A percentile compares a stretch with the other conserved stretches of the same genome.
phyloP scores from a whole-genome alignment of 306 rosid species.

The Lablab purpureus region DNA sequence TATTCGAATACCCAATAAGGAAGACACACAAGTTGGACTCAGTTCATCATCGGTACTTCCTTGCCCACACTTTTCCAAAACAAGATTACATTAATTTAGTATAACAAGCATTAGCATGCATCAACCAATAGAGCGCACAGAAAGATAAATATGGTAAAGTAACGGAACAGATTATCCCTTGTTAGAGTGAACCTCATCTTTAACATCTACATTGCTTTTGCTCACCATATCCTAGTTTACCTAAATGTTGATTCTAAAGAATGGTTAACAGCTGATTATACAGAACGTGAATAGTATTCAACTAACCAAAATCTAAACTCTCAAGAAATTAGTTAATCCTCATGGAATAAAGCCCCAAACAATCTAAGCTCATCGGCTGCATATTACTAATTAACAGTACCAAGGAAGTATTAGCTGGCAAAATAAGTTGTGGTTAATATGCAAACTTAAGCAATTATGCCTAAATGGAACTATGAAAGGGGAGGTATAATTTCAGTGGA shows the following conservation, averaged over 20 bases:
- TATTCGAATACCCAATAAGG: constrained; percentile 79
- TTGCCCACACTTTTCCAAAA: constrained; percentile 87
- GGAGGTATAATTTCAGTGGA: constrained; percentile 29
- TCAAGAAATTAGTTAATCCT: constrained; percentile 1
- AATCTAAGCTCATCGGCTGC: neutral
- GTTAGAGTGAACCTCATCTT: constrained; percentile 72
- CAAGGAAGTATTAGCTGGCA: constrained; percentile 29
- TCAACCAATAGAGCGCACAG: constrained; percentile 42
- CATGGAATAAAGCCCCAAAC: neutral
- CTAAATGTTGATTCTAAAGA: constrained; percentile 71
- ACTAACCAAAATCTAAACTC: constrained; percentile 20
- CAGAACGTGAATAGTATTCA: constrained; percentile 37
- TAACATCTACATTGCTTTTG: constrained; percentile 72
- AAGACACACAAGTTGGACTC: constrained; percentile 80
- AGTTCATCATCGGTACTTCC: constrained; percentile 91
- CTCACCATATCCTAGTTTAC: constrained; percentile 73
- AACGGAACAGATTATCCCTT: constrained; percentile 62
- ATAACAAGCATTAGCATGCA: constrained; percentile 44
- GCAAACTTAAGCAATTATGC: constrained; percentile 36
- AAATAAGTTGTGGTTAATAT: constrained; percentile 27
- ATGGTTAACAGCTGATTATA: constrained; percentile 57
- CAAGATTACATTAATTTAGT: constrained; percentile 43
- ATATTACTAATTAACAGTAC: neutral
- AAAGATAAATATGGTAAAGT: constrained; percentile 43
- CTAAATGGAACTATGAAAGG: constrained; percentile 22